Evolutionary conservation across 2,329 filamentous ascomycete genomes (phyloP).

Genomic region (Trichoderma aggressivum): DNA sequence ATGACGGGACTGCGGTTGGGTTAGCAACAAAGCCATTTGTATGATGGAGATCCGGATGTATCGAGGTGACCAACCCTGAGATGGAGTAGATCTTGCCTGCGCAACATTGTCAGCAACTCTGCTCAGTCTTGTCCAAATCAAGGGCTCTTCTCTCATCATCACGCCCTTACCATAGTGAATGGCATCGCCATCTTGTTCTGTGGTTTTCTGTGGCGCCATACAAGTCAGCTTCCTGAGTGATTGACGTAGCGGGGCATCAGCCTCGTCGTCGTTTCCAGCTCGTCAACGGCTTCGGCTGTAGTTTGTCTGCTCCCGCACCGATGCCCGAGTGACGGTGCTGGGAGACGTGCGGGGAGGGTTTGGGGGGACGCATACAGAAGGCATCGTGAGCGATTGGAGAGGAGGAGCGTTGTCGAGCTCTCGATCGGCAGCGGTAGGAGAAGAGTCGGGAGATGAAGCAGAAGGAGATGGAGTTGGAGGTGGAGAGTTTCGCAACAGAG

Average conservation of each 20-base stretch:
- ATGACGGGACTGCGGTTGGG: constrained; percentile 70
- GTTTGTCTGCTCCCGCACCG: neutral
- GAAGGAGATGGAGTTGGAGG: constrained; percentile 34
- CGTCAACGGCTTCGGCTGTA: constrained; percentile 21
- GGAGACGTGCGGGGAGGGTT: constrained; percentile 8
- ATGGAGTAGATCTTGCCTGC: constrained; percentile 61
- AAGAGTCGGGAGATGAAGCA: constrained; percentile 33
- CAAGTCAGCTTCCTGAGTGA: constrained; percentile 24
- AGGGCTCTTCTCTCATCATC: neutral
- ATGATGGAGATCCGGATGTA: neutral
- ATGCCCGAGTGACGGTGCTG: neutral
- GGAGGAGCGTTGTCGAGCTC: constrained; percentile 28
- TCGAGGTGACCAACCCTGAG: constrained; percentile 52
- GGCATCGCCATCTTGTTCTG: constrained; percentile 38
- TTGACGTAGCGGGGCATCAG: constrained; percentile 21
- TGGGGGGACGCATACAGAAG: constrained; percentile 48
- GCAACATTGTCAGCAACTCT: constrained; percentile 25
- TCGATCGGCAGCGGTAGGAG: constrained; percentile 20
- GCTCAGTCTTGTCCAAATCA: neutral
- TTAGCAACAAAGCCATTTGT: constrained; percentile 20
- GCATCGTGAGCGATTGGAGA: constrained; percentile 46
- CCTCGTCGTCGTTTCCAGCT: constrained; percentile 6
- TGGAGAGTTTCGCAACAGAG: constrained; percentile 40
- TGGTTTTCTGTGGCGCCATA: constrained; percentile 30
- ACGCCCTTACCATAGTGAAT: constrained; percentile 38